A percentile compares a stretch with the other conserved stretches of the same genome.
These are phyloP conservation scores for Cladosporium velox DNA, from an alignment of 2,329 filamentous ascomycete species.

Conservation along the genomic window DNA sequence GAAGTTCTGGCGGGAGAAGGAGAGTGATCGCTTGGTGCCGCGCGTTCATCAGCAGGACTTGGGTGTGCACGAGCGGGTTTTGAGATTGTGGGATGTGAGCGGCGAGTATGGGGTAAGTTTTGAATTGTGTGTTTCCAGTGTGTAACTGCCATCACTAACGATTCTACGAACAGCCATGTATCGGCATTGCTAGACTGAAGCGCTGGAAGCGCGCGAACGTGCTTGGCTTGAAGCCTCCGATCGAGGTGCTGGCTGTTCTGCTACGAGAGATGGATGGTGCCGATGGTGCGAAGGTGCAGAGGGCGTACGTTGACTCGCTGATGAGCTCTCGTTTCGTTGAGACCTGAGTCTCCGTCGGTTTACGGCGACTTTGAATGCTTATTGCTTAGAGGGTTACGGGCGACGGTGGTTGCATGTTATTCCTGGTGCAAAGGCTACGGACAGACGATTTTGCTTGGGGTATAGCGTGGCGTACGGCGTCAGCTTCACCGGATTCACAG, in stretches of 20 bases:
- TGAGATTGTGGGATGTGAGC: constrained; percentile 90
- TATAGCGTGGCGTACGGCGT: not conserved
- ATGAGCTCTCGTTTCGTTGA: constrained; percentile 54
- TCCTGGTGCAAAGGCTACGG: not conserved
- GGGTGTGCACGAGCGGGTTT: constrained; percentile 75
- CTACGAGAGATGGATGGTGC: constrained; percentile 63
- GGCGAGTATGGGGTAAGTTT: constrained; percentile 83
- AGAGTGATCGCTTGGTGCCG: constrained; percentile 66
- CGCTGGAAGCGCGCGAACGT: constrained; percentile 85
- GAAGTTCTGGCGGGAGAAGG: constrained; percentile 75
- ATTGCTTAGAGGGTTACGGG: not conserved
- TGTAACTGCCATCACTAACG: constrained; percentile 21
- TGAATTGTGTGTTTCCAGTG: not conserved
- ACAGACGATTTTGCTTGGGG: not conserved
- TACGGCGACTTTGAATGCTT: not conserved
- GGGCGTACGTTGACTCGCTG: constrained; percentile 72
- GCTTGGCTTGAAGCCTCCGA: constrained; percentile 81
- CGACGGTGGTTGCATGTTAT: not conserved
- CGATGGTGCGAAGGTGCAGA: constrained; percentile 56
- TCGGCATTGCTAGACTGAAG: constrained; percentile 77
- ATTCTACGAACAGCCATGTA: constrained; percentile 67
- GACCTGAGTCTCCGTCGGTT: constrained; percentile 25
- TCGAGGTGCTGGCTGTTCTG: constrained; percentile 86
- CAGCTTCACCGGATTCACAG: not conserved
- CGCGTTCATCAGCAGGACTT: constrained; percentile 78